phyloP scores from a whole-genome alignment of 805 yeast species.

The Zygoascus biomembranicola region DNA sequence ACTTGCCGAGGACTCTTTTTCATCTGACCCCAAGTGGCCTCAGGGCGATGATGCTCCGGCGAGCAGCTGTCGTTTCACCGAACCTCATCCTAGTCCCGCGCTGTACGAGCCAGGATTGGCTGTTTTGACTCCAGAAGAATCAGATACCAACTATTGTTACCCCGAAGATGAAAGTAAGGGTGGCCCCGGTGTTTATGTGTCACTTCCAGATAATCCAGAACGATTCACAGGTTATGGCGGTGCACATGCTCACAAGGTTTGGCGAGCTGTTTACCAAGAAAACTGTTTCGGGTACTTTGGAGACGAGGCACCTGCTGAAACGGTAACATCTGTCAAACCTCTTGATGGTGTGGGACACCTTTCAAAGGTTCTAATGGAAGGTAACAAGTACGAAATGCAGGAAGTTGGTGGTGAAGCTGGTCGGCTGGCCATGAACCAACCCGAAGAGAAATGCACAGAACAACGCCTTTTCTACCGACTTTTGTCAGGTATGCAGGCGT shows the following conservation, averaged over 20 bases:
- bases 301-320: conserved; percentile 10
- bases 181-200: conserved; percentile 58
- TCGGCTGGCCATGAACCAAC: conserved; percentile 29
- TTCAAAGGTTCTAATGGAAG: conserved; percentile 10
- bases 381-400: conserved; percentile 19
- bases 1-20: conserved; percentile 32
- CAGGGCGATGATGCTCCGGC: background rate
- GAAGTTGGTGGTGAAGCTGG: conserved; percentile 23
- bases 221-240: conserved; percentile 96
- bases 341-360: background rate
- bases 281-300: conserved; percentile 63
- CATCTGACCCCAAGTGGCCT: conserved; percentile 11
- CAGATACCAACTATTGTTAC: conserved; percentile 28
- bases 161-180: conserved; percentile 34
- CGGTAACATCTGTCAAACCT: background rate
- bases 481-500: conserved; percentile 90
- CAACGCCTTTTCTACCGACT: conserved; percentile 82
- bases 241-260: conserved; percentile 79
- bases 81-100: conserved; percentile 6
- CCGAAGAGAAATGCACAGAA: conserved; percentile 57
- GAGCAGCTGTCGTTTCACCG: conserved; percentile 17
- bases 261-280: conserved; percentile 88
- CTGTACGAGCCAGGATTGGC: conserved; percentile 11
- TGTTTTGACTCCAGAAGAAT: conserved; percentile 10
- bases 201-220: conserved; percentile 83